Evolutionary conservation across 176 grass and related monocot genomes (phyloP), one percentile per base, ranked within the genome.

Genomic region (Phragmites australis): DNA sequence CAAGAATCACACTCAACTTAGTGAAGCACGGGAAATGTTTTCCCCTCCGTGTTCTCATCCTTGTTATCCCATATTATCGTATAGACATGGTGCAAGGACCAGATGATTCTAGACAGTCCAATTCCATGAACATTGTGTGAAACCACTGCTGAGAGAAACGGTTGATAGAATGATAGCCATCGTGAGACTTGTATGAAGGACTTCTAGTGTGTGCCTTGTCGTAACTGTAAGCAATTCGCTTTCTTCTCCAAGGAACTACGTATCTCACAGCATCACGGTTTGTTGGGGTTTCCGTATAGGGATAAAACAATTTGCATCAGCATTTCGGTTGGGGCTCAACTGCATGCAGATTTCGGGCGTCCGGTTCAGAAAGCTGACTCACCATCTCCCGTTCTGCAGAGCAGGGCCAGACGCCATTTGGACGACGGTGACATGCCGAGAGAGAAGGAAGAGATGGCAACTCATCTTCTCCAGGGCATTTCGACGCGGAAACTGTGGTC

Each of bases 301-400:
- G 76, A 31, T 55, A 16, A 30, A 22, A 46, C 19, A 56, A 1
- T 67, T 55, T 80, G 76, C 14, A 74, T 86, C 84, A 79, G 84
- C 84, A 39, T 10, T 72, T 52, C 16, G 47, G 57, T 19, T 45
- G 56, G 67, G 25, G 6, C 67, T 79, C 82, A 43, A 31, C 53
- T 52, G 54, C 83, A 19, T 53, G 55, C 83, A 41, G 44, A 17
- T 62, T 77, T 49, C 26, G 2, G 50, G 81, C 22, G 2, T 34
- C 50, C 56, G 6, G 56, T 60, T 37, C 42, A 44, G 34, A 19
- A 48, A 72, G 39, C 42, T 44, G 29, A 26, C 11, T 81, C 48
- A 31, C 18, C 32, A 16, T 55, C 3, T 54, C 70, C 58, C 32
- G 22, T 40, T 73, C 11, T 67, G 23, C 77, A 27, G 22, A 56